Conservation (phyloP, 2,329 filamentous ascomycete genomes). For the Diplocarpon rosae region DNA sequence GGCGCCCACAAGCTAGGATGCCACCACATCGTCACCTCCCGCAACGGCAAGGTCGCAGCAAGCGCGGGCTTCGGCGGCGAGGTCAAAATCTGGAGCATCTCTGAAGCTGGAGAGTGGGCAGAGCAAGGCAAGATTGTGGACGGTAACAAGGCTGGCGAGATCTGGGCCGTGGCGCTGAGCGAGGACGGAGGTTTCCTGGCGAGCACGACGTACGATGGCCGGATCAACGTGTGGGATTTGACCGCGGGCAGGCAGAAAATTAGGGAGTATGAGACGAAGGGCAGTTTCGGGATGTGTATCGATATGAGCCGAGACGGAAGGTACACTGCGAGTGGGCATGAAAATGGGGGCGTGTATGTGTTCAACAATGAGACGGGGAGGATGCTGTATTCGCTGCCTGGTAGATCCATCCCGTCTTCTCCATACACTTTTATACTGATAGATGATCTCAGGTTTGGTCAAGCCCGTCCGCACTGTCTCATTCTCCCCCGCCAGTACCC, state of each 20-base stretch:
- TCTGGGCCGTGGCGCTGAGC: constrained; percentile 83
- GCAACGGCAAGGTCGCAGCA: constrained; percentile 60
- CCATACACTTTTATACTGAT: constrained; percentile 13
- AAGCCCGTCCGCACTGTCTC: constrained; percentile 77
- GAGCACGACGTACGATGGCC: constrained; percentile 78
- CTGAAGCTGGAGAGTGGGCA: constrained; percentile 47
- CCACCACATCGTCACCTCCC: constrained; percentile 71
- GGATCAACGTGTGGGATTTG: constrained; percentile 78
- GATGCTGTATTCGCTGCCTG: constrained; percentile 74
- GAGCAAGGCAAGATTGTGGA: constrained; percentile 38
- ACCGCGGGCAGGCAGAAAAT: constrained; percentile 50
- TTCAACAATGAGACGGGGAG: constrained; percentile 88
- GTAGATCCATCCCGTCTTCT: constrained; percentile 32
- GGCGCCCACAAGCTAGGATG: constrained; percentile 79
- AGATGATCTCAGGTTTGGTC: constrained; percentile 52
- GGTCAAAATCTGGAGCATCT: constrained; percentile 66
- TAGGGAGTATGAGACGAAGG: constrained; percentile 80
- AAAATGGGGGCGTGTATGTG: constrained; percentile 84
- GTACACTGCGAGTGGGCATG: constrained; percentile 83
- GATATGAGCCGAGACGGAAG: constrained; percentile 71
- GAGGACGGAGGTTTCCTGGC: constrained; percentile 75
- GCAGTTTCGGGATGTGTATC: constrained; percentile 82
- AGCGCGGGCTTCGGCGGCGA: constrained; percentile 86
- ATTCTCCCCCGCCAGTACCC: constrained; percentile 76
- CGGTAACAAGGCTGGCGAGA: constrained; percentile 53